phyloP scores from a whole-genome alignment of 2,329 filamentous ascomycete species.

The Alternaria dauci region DNA sequence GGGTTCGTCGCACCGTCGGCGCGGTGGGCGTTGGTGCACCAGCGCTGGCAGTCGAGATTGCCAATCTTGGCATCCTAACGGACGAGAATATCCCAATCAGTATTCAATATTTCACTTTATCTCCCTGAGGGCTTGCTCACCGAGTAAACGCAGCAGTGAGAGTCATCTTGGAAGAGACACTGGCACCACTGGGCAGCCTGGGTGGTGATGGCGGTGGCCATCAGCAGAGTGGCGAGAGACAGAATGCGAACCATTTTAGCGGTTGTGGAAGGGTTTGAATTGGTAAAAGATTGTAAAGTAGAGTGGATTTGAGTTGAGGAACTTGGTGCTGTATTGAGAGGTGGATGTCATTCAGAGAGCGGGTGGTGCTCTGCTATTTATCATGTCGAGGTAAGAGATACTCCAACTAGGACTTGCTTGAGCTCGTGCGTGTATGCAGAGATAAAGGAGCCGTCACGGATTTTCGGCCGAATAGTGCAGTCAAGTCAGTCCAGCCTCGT shows the following conservation, averaged over 20 bases:
- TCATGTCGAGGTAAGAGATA: not conserved
- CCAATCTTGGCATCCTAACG: conserved; percentile 2
- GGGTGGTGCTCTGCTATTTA: conserved; percentile 6
- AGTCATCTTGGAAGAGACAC: conserved; percentile 9
- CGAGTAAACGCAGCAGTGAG: conserved; percentile 10
- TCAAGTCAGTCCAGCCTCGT: not conserved
- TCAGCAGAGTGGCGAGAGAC: conserved; percentile 7
- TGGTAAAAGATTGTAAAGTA: conserved; percentile 4
- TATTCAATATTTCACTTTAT: not conserved
- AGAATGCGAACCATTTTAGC: conserved; percentile 11
- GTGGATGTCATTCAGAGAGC: not conserved
- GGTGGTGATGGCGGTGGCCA: conserved; percentile 5
- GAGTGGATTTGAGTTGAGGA: not conserved
- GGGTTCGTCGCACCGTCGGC: conserved; percentile 5
- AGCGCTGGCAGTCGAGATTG: conserved; percentile 12
- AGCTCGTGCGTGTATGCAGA: not conserved
- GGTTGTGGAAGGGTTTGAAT: not conserved
- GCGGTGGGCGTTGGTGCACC: conserved; percentile 11
- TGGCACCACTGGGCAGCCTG: conserved; percentile 12
- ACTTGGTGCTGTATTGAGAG: conserved; percentile 4
- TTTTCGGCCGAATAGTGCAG: not conserved
- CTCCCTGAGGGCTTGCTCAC: not conserved
- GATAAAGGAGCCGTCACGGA: not conserved
- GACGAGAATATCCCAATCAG: not conserved
- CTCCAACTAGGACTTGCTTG: not conserved